Conservation (phyloP, 2,329 filamentous ascomycete genomes). For the Neonectria hederae region DNA sequence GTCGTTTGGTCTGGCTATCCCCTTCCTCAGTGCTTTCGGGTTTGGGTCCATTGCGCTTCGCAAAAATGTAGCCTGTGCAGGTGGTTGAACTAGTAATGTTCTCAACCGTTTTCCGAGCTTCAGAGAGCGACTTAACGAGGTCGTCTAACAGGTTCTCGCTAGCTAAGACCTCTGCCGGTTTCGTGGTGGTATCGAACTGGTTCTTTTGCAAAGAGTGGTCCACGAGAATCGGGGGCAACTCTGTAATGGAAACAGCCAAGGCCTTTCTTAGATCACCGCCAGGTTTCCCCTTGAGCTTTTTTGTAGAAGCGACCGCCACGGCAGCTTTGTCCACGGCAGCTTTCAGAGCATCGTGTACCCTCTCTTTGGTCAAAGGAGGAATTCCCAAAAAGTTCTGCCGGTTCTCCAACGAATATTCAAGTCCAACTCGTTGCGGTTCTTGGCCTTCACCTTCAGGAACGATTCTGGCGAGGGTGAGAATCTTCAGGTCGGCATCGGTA, state of each 20-base stretch:
- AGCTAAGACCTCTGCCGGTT: slow-evolving; percentile 75
- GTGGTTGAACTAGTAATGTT: slow-evolving; percentile 72
- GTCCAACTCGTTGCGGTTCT: slow-evolving; percentile 80
- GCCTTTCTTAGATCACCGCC: slow-evolving; percentile 82
- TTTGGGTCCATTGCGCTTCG: slow-evolving; percentile 62
- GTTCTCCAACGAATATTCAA: slow-evolving; percentile 81
- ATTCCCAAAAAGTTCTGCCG: slow-evolving; percentile 85
- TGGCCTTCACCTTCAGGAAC: slow-evolving; percentile 85
- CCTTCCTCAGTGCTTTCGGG: slow-evolving; percentile 44
- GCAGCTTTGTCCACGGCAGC: slow-evolving; percentile 70
- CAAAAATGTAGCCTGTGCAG: slow-evolving; percentile 88
- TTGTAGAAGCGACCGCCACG: slow-evolving; percentile 55
- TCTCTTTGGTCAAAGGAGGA: slow-evolving; percentile 77
- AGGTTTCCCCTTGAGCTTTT: slow-evolving; percentile 77
- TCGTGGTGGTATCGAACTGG: slow-evolving; percentile 73
- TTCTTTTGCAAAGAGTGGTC: slow-evolving; percentile 82
- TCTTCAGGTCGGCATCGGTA: slow-evolving; percentile 84
- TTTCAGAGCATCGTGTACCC: slow-evolving; percentile 75
- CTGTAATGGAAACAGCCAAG: slow-evolving; percentile 83
- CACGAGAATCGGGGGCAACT: slow-evolving; percentile 86
- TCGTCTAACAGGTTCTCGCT: slow-evolving; percentile 71
- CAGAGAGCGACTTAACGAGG: slow-evolving; percentile 73
- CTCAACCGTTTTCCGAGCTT: slow-evolving; percentile 75
- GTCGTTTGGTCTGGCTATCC: slow-evolving; percentile 48
- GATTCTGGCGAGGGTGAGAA: slow-evolving; percentile 81